Conservation (phyloP, 208 protist species). For the Phytomonas serpens region DNA sequence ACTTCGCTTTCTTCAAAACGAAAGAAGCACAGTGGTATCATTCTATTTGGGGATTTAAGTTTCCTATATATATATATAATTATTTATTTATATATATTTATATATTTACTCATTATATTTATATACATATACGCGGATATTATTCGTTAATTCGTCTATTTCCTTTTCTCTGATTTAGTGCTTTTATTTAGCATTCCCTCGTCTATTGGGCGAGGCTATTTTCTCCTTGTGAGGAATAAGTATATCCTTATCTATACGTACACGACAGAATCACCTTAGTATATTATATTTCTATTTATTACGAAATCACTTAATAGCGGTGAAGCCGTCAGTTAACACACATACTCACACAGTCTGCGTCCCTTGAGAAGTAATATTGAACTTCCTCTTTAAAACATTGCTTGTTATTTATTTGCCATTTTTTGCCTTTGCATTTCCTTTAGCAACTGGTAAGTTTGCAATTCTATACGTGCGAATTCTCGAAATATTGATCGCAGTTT, state of each 20-base stretch:
- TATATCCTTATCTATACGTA: conserved; percentile 13
- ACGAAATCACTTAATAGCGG: conserved; percentile 4
- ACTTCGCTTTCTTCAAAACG: conserved; percentile 5
- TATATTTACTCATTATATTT: conserved; percentile 1
- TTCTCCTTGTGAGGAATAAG: background rate
- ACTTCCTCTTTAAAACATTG: background rate
- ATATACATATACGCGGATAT: background rate
- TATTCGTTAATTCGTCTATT: background rate
- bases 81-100: background rate
- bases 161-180: conserved; percentile 7
- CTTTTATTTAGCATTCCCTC: background rate
- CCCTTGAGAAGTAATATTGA: background rate
- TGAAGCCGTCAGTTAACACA: background rate
- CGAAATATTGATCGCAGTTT: background rate
- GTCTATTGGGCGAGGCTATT: background rate
- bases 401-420: background rate
- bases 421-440: conserved; percentile 5
- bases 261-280: background rate
- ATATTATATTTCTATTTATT: conserved; percentile 7
- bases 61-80: background rate
- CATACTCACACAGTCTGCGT: background rate
- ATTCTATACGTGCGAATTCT: background rate
- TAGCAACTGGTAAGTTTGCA: background rate
- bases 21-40: background rate
- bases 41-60: background rate